Evolutionary conservation across 306 rosid genomes (phyloP), one percentile per base, ranked within the genome.

Genomic region (Chamaecrista fasciculata): DNA sequence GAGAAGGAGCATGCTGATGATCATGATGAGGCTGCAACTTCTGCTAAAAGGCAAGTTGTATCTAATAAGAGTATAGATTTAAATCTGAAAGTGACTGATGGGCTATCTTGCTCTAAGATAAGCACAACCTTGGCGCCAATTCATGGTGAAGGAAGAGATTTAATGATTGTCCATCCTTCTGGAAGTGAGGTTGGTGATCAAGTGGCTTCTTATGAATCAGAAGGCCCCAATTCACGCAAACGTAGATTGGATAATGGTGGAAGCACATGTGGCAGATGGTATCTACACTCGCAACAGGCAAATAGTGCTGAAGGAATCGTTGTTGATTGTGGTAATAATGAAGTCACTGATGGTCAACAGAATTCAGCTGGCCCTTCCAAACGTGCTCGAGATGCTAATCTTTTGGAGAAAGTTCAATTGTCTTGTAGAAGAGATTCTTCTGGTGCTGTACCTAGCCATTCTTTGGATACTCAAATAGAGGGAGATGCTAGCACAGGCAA

Each of bases 121-220:
- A 91, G 84, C 61, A 76, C 82, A 67, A 69, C 69, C 47, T 84
- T 72, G 1, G 81, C 81, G 69, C 67, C 79, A 33, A 85, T 73
- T 52, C 84, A 77, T 52, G 84, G 76, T 49, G 83, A 80, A 83
- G 97, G 89, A 73, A 88, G 91, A 80, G 78, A 81, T 84, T 76
- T 84, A 20, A 88, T 81, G 78, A 86, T 85, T 71, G 90, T 83
- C 73, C 79, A 53, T 55, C 92, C 95, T 70, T 76, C 92, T 72
- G 91, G 96, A 71, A 91, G 97, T 64, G 96, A 87, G 83, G 86
- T 77, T 67, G 96, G 97, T 69, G 97, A 89, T 73, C 88, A 60
- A 62, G 91, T 88, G 3, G 87, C 88, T 74, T 94, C 97, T 55
- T 87, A 85, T 83, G 99, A 91, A 80, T 89, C 91, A 75, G 84